Evolutionary conservation across 2,329 filamentous ascomycete genomes (phyloP).

Genomic region (Monilinia fructicola): DNA sequence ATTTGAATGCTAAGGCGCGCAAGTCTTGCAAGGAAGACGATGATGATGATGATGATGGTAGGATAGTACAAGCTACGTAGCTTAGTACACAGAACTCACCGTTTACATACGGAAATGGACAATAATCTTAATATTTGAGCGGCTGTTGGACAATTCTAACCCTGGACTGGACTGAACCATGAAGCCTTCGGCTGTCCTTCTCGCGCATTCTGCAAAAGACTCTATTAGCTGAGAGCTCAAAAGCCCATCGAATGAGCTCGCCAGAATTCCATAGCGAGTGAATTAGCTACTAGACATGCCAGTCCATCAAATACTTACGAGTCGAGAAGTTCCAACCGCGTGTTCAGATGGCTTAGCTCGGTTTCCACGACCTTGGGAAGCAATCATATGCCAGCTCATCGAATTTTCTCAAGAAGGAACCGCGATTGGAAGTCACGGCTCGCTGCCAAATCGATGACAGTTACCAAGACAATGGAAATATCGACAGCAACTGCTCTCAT

Average conservation of each 20-base stretch:
- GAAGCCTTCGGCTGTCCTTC: background rate
- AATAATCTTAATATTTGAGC: background rate
- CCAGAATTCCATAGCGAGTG: background rate
- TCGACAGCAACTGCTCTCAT: too few species aligned
- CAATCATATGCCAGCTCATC: too few species aligned
- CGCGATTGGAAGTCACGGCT: too few species aligned
- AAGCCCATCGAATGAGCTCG: background rate
- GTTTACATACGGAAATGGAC: background rate
- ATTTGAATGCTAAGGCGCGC: constrained; percentile 21
- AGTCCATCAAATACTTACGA: background rate
- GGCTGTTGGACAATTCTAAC: background rate
- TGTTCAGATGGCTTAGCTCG: background rate
- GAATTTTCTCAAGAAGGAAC: too few species aligned
- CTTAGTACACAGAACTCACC: too few species aligned
- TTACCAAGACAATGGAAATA: too few species aligned
- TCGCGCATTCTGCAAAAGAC: background rate
- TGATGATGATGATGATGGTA: constrained; percentile 8
- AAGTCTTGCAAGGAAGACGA: background rate
- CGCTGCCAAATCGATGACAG: too few species aligned
- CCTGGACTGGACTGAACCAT: background rate
- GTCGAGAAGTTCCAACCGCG: background rate
- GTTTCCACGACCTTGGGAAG: background rate
- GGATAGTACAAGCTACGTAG: background rate
- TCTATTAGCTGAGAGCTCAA: background rate
- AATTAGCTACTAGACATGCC: background rate